Evolutionary conservation across 1,139 yeast species (phyloP).

Genomic region (Pichia sp.): DNA sequence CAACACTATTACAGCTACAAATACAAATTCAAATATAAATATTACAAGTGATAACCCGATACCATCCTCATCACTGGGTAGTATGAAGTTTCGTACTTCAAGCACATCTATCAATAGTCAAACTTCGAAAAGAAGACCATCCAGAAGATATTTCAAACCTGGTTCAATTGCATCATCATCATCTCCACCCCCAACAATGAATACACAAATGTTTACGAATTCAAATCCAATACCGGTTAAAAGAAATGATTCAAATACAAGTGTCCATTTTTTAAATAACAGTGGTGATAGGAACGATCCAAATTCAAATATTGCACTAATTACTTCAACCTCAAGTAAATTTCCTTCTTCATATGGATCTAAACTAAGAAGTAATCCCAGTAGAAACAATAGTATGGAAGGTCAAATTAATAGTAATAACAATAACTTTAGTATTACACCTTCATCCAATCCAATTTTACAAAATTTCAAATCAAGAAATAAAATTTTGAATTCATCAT

Average conservation of each 20-base stretch:
- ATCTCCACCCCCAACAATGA: slow-evolving; percentile 33
- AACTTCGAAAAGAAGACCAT: slow-evolving; percentile 23
- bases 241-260: slow-evolving; percentile 50
- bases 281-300: slow-evolving; percentile 10
- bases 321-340: slow-evolving; percentile 33
- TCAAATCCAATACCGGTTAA: slow-evolving; percentile 32
- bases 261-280: slow-evolving; percentile 22
- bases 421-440: slow-evolving; percentile 5
- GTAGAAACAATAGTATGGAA: slow-evolving; percentile 27
- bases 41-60: background rate
- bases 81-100: slow-evolving; percentile 17
- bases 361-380: slow-evolving; percentile 27
- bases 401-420: slow-evolving; percentile 15
- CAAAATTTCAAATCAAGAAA: slow-evolving; percentile 21
- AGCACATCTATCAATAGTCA: slow-evolving; percentile 19
- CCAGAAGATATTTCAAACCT: slow-evolving; percentile 43
- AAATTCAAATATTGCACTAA: background rate
- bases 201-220: slow-evolving; percentile 20
- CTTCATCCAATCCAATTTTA: slow-evolving; percentile 19
- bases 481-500: slow-evolving; percentile 19
- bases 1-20: background rate
- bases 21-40: background rate
- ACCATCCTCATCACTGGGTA: slow-evolving; percentile 11
- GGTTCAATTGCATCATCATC: slow-evolving; percentile 49
- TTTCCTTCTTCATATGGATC: slow-evolving; percentile 55